Base-by-base conservation (phyloP, 2,329 filamentous ascomycete genomes). In the Pestalotiopsis sp. region DNA sequence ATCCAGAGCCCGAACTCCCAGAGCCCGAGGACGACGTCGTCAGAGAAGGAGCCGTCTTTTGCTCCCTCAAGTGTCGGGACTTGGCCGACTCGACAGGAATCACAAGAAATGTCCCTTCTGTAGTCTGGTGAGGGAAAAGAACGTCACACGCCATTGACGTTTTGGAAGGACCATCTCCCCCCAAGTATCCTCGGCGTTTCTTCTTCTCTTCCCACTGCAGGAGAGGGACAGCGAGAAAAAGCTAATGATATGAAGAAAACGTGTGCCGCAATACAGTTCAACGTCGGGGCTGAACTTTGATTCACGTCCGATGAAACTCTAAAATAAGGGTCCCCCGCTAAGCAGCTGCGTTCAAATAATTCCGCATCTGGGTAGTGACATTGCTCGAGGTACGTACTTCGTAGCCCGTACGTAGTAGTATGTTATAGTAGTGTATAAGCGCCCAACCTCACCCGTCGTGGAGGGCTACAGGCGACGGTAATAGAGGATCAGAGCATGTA, bases 231-330 rank as follows among this genome's bases (percentile, higher is more conserved):
- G 45, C 45, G 20, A n/a, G 45, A 7, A n/a, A 52, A 20, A 52
- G 45, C 45, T 23, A n/a, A 52, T 20, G 45, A n/a, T 52, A 52
- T 52, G 45, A 52, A 52, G 45, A 52, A 52, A 52, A 52, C 45
- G 45, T 52, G 45, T 52, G 45, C 45, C 45, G 45, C 45, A 52
- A 12, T 58, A 57, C 36, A 57, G 41, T 58, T 66, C 64, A 57
- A 66, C 52, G 52, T 57, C 64, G 31, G 62, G 62, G 64, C 64
- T 58, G 31, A 38, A 39, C 49, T 57, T 23, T 36, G 38, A 39
- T 65, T 65, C 12, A 5, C 20, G 38, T 49, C 13, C 62, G 62
- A 49, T 25, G 12, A 52, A 65, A 65, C 38, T 65, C 27, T 49
- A 65, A 56, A 56, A n/a, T 36, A 36, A 36, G 31, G 31, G 31